Base-by-base conservation (phyloP, 169 alveolate genomes). In the Plasmodium vivax region DNA sequence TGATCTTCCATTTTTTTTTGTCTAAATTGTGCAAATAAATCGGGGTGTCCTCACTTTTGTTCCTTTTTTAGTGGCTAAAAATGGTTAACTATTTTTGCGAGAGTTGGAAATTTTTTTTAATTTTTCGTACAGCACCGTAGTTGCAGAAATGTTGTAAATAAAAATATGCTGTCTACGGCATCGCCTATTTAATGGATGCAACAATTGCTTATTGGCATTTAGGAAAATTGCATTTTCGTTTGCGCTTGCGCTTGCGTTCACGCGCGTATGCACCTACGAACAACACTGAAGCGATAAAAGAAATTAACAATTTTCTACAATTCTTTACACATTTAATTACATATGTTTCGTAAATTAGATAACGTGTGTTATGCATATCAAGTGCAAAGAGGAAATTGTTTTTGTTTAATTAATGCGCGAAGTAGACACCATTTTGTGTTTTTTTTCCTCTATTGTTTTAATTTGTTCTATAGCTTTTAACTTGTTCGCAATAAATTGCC, bases 331-430 rank as follows among this genome's bases (percentile, higher is more conserved):
- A 43, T 79, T 43, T 79, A 36, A 14, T 79, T 79, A 43, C 45
- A 43, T 19, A 75, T 47, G 73, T 79, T 79, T 79, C 54, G 56
- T 38, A 79, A 79, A 79, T 43, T 43, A 36, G 0, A 30, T 77
- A 62, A 38, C 45, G 56, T 84, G 43, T 84, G 45, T 84, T 84
- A 84, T 84, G 92, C 92, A 84, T 56, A 51, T 84, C 30, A 68
- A 84, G 92, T 84, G 92, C 92, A 72, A 71, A 41, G 41, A 27
- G 68, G 19, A 84, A 62, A 23, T 56, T 83, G 34, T 30, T 47
- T 30, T 19, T n/a, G 77, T 62, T 62, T 62, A 19, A 62, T 51
- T 56, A 58, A 83, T 19, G 80, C 41, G 43, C 43, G 27, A 56
- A 56, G 58, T 32, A 83, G 45, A 83, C 72, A 83, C 91, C 34